Base-by-base conservation (phyloP, 2,329 filamentous ascomycete genomes). In the Colletotrichum musicola region DNA sequence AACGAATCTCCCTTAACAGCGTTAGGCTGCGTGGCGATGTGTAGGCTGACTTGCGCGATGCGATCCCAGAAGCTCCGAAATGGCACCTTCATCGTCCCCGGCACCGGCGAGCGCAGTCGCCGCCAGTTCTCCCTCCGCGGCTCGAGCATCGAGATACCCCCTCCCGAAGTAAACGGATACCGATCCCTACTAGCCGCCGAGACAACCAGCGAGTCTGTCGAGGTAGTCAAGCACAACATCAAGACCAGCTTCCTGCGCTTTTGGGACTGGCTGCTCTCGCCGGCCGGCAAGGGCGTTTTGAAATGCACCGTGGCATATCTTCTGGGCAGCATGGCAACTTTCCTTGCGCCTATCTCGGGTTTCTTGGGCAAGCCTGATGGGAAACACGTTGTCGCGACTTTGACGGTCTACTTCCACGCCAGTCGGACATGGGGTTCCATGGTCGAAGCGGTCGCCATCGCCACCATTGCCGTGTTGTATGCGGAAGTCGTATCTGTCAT, bases 351-450 rank as follows among this genome's bases (percentile, higher is more conserved):
- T 3, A 85, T 97, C 64, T 90, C 94, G 16, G 82, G 85, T 7
- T 88, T 94, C 64, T 84, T 98, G 16, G 95, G 95, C 12, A 86
- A 91, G 71, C 92, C 94, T 76, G 95, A 97, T 80, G 94, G 94
- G 58, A 98, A 98, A 77, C 95, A 98, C 80, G 91, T 97, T 76
- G 94, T 97, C 59, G 94, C 94, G 38, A 98, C 95, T 2, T 89
- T 98, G 66, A 97, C 94, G 0, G 95, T 98, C 12, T 98, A 97
- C 76, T 98, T 98, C 75, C 94, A 98, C 78, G 94, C 95, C 4
- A 93, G 94, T 6, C 87, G 95, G 66, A 93, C 93, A 18, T 88
- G 91, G 27, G 95, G 95, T 1, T 96, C 93, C 72, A 97, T 98
- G 94, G 87, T 93, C 66, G 93, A 97, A 79, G 95, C 94, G 3